These are phyloP conservation scores for Astrothelium subdiscretum DNA, from an alignment of 495 filamentous ascomycete species.

Conservation along the genomic window DNA sequence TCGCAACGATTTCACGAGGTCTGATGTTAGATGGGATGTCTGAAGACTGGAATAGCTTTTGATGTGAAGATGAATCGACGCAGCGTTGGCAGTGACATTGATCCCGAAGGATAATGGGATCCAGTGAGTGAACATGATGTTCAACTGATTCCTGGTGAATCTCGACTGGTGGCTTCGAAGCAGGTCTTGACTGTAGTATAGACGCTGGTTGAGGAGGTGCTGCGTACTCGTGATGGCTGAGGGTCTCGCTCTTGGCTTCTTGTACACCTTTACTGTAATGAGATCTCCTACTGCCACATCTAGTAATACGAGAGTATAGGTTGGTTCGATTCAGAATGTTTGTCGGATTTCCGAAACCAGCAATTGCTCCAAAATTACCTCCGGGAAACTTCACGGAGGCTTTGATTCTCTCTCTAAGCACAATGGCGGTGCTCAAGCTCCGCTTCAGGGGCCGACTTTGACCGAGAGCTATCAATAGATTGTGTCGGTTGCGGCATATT, in stretches of 20 bases:
- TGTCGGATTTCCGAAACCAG: background rate
- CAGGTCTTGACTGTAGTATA: background rate
- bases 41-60: constrained; percentile 65
- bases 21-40: constrained; percentile 52
- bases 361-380: background rate
- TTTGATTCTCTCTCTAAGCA: background rate
- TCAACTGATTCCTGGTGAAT: background rate
- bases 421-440: background rate
- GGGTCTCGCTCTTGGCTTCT: background rate
- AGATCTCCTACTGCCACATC: background rate
- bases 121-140: background rate
- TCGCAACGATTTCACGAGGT: constrained; percentile 22
- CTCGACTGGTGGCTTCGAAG: background rate
- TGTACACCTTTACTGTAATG: background rate
- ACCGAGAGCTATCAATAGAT: background rate
- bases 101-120: constrained; percentile 57
- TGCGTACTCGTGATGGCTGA: too few species aligned
- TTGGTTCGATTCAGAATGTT: background rate
- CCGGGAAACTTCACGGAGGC: background rate
- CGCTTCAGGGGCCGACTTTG: background rate
- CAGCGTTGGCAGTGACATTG: constrained; percentile 59
- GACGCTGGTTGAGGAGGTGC: background rate
- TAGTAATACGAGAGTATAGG: background rate
- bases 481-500: background rate
- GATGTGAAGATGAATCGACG: constrained; percentile 65